These are phyloP conservation scores for Epichloe hybrida DNA, from an alignment of 2,329 filamentous ascomycete species.

Conservation along the genomic window DNA sequence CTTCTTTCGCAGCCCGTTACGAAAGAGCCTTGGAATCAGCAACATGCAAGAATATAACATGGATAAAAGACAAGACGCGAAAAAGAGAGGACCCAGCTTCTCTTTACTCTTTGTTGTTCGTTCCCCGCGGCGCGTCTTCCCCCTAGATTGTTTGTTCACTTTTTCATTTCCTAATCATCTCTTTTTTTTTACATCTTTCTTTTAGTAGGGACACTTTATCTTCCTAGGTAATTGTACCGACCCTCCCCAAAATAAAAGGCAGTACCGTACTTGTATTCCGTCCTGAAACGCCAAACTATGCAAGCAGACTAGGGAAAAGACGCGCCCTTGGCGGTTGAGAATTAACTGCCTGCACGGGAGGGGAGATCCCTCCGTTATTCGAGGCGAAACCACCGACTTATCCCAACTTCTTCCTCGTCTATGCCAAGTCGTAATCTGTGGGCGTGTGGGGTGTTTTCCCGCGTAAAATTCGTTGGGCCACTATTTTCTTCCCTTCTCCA, in stretches of 20 bases:
- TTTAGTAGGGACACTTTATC: not conserved
- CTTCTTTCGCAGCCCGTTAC: not conserved
- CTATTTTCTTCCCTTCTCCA: not conserved
- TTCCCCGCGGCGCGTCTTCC: not conserved
- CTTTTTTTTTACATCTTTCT: not conserved
- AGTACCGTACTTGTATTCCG: constrained; percentile 11
- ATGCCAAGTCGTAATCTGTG: not conserved
- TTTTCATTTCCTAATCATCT: not conserved
- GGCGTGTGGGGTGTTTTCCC: not conserved
- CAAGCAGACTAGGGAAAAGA: constrained; percentile 26
- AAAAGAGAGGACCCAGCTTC: not conserved
- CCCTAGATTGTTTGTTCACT: not conserved
- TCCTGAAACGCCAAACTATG: constrained; percentile 28
- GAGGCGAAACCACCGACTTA: not conserved
- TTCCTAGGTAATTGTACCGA: too few relatives aligned
- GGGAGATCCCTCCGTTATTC: not conserved
- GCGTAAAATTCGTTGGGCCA: not conserved
- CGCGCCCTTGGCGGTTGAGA: not conserved
- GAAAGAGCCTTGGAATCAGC: not conserved
- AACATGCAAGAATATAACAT: not conserved
- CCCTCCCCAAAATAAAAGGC: not conserved
- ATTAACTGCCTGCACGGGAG: not conserved
- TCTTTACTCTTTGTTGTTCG: not conserved
- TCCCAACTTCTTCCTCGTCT: not conserved
- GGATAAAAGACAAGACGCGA: not conserved